These are phyloP conservation scores for Globisporangium paddicum DNA, from an alignment of 352 stramenopile genomes.

Conservation along the genomic window DNA sequence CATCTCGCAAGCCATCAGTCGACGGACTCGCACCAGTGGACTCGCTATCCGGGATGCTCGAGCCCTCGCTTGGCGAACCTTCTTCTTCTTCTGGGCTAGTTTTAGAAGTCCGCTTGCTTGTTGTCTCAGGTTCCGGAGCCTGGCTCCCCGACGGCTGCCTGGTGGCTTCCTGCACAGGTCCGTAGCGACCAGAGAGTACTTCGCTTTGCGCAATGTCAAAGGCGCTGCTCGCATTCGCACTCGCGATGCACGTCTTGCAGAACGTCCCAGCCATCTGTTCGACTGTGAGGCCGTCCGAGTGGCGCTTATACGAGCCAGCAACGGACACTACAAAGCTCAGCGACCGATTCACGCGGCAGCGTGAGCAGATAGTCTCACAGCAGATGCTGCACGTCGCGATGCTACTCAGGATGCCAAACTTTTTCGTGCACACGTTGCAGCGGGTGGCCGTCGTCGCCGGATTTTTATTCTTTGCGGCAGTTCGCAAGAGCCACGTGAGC, in stretches of 20 bases:
- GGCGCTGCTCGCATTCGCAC: slow-evolving; percentile 15
- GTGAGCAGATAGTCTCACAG: slow-evolving; percentile 18
- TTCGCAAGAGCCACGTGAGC: slow-evolving; percentile 25
- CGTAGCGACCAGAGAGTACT: slow-evolving; percentile 15
- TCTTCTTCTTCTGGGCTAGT: too few species aligned
- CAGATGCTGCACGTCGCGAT: slow-evolving; percentile 25
- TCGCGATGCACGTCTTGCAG: slow-evolving; percentile 26
- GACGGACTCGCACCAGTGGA: not conserved
- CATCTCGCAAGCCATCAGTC: not conserved
- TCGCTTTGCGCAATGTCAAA: slow-evolving; percentile 18
- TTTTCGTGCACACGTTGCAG: slow-evolving; percentile 21
- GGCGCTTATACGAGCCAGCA: not conserved
- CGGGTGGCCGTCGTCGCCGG: slow-evolving; percentile 2
- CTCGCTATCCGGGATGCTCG: not conserved
- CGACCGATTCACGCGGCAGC: slow-evolving; percentile 21
- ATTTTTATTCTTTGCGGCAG: not conserved
- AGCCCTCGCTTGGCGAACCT: not conserved
- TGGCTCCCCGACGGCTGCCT: too few species aligned
- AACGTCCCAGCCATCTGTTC: slow-evolving; percentile 18
- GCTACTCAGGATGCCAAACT: slow-evolving; percentile 18
- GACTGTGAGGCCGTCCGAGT: slow-evolving; percentile 1
- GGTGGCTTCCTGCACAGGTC: not conserved
- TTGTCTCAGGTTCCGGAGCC: not conserved
- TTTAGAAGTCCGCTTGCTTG: too few species aligned
- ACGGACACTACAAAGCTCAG: slow-evolving; percentile 19